These are phyloP conservation scores for Leccinum subfulvum DNA, from an alignment of 1,284 basidiomycete species.

Conservation along the genomic window DNA sequence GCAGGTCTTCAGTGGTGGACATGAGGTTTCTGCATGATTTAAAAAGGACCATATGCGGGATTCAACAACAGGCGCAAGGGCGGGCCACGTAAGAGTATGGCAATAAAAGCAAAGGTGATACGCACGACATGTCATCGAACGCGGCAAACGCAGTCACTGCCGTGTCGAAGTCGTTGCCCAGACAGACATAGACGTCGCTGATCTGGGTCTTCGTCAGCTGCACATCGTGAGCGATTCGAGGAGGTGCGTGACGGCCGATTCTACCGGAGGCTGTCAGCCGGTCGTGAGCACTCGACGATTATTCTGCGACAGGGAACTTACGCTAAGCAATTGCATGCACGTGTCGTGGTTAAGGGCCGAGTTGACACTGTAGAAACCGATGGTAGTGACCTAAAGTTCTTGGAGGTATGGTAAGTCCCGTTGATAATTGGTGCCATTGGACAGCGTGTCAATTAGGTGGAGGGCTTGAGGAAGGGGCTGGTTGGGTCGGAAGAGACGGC, in stretches of 20 bases:
- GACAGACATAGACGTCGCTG: slow-evolving; percentile 93
- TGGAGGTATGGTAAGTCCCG: slow-evolving; percentile 80
- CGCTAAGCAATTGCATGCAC: slow-evolving; percentile 79
- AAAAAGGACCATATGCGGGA: slow-evolving; percentile 10
- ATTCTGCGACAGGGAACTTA: slow-evolving; percentile 18
- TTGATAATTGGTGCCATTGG: slow-evolving; percentile 64
- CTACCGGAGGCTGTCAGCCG: slow-evolving; percentile 63
- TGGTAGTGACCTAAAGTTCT: slow-evolving; percentile 65
- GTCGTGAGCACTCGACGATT: background rate
- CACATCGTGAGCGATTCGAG: slow-evolving; percentile 90
- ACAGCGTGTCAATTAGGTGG: slow-evolving; percentile 76
- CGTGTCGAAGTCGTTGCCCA: slow-evolving; percentile 97
- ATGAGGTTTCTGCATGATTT: slow-evolving; percentile 73
- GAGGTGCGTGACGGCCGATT: slow-evolving; percentile 90
- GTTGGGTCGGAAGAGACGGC: slow-evolving; percentile 46
- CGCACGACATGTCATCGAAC: slow-evolving; percentile 88
- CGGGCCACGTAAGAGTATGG: slow-evolving; percentile 11
- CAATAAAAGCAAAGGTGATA: slow-evolving; percentile 20
- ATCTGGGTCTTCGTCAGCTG: slow-evolving; percentile 85
- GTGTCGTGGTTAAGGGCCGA: slow-evolving; percentile 78
- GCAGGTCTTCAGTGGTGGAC: slow-evolving; percentile 86
- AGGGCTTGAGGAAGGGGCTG: slow-evolving; percentile 79
- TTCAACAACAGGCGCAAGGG: slow-evolving; percentile 14
- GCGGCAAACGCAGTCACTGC: slow-evolving; percentile 86
- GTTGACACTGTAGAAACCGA: slow-evolving; percentile 86